These are phyloP conservation scores for Truncatella angustata DNA, from an alignment of 2,329 filamentous ascomycete genomes.

Conservation along the genomic window DNA sequence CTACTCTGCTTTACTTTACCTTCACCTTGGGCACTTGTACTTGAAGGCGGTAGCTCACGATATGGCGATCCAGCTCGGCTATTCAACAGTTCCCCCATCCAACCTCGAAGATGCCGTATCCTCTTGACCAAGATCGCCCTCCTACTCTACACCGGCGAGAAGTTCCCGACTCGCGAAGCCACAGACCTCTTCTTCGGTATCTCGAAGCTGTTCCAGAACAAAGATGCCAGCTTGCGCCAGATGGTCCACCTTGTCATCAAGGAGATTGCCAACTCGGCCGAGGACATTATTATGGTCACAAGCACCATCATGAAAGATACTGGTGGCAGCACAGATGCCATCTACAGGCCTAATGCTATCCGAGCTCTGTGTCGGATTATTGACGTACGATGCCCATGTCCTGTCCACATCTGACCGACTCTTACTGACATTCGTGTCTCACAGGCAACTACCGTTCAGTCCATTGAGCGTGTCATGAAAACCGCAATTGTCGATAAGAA, in stretches of 20 bases:
- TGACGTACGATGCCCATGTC: conserved; percentile 60
- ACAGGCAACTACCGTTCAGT: conserved; percentile 90
- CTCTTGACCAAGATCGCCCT: conserved; percentile 96
- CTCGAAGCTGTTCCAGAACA: conserved; percentile 99
- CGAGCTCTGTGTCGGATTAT: conserved; percentile 94
- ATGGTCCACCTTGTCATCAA: conserved; percentile 99
- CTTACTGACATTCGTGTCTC: background rate
- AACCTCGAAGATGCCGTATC: conserved; percentile 94
- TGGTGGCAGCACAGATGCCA: conserved; percentile 87
- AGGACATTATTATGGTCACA: conserved; percentile 99
- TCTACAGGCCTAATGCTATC: conserved; percentile 95
- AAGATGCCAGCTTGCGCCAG: conserved; percentile 94
- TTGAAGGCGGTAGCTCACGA: background rate
- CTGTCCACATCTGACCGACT: background rate
- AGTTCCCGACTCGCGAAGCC: conserved; percentile 94
- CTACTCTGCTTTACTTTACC: conserved; percentile 73
- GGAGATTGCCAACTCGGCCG: conserved; percentile 90
- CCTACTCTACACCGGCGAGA: conserved; percentile 94
- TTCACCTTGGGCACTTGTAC: background rate
- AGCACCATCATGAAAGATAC: conserved; percentile 99
- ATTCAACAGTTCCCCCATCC: conserved; percentile 97
- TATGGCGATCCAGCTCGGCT: conserved; percentile 67
- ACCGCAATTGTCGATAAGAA: conserved; percentile 99
- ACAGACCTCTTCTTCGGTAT: conserved; percentile 98
- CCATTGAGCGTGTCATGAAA: conserved; percentile 97